Evolutionary conservation across 1,139 yeast species (phyloP).

Genomic region (Protomyces inouyei): DNA sequence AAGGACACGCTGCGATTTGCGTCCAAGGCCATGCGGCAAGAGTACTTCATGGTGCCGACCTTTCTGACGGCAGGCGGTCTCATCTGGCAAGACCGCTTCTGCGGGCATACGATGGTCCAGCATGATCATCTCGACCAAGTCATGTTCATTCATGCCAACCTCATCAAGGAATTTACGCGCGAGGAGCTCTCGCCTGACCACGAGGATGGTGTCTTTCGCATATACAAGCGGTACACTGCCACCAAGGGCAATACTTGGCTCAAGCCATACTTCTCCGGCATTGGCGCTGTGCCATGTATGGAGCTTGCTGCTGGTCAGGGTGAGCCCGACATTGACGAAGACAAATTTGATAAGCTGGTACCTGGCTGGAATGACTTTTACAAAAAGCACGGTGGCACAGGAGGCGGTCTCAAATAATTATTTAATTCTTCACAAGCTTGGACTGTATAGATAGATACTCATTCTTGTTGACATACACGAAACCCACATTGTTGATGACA

Average conservation of each 20-base stretch:
- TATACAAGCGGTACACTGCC: slow-evolving; percentile 18
- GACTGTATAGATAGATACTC: not conserved
- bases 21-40: slow-evolving; percentile 18
- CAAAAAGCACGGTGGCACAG: slow-evolving; percentile 24
- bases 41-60: slow-evolving; percentile 25
- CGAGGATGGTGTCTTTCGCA: slow-evolving; percentile 26
- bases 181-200: slow-evolving; percentile 15
- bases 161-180: slow-evolving; percentile 24
- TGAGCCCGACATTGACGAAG: slow-evolving; percentile 24
- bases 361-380: slow-evolving; percentile 26
- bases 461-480: not conserved
- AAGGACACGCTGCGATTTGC: slow-evolving; percentile 26
- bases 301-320: slow-evolving; percentile 21
- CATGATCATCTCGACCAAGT: slow-evolving; percentile 21
- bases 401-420: slow-evolving; percentile 16
- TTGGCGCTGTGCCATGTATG: slow-evolving; percentile 23
- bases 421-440: not conserved
- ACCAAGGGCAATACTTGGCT: slow-evolving; percentile 25
- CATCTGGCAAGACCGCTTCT: slow-evolving; percentile 26
- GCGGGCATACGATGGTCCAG: slow-evolving; percentile 27
- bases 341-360: slow-evolving; percentile 16
- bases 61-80: slow-evolving; percentile 25
- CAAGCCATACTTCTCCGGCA: slow-evolving; percentile 20
- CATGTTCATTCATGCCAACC: slow-evolving; percentile 25
- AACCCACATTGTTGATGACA: not conserved